Base-by-base conservation (phyloP, 2,329 filamentous ascomycete species). In the Knufia petricola region DNA sequence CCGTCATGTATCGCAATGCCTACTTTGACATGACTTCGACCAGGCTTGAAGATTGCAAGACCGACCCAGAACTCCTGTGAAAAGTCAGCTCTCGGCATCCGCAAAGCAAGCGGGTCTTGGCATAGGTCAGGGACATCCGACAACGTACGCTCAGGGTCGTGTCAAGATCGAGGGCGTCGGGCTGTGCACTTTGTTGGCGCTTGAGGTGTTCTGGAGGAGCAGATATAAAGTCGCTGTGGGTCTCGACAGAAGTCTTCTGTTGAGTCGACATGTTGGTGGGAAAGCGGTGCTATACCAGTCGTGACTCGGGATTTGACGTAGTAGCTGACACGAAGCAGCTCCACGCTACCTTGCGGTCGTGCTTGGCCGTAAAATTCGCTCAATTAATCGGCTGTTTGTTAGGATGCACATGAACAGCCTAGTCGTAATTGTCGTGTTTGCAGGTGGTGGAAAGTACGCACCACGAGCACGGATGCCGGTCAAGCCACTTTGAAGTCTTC, bases 1-100 rank as follows among this genome's bases (percentile, higher is more conserved):
- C 55, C 55, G 46, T 59, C 56, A 31, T 59, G 55, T 20, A 57
- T 50, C 12, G 53, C 52, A 23, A 56, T 50, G 9, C 55, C 56
- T 17, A 58, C 36, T 19, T 54, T 50, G 34, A 58, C 23, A 13
- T 51, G 43, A 20, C 19, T 36, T 31, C 56, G 55, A 49, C 52
- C 47, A 46, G 52, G 46, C 20, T 38, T 13, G 34, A 15, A 37
- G 19, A 55, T 51, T 21, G 55, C 55, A 8, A 57, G 46, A 23
- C 55, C 55, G 9, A 51, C 51, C 51, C 51, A 57, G 34, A 55
- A 46, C 51, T 57, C 55, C 55, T 57, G 12, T 15, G 17, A 17
- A 17, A 34, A 19, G 48, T 24, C 36, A 26, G 41, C 42, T 48
- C 43, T 28, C 36, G 21, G 8, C 17, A 21, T 12, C 37, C 31